Evolutionary conservation across 495 filamentous ascomycete species (phyloP).

Genomic region (Hypomontagnella submonticulosa): DNA sequence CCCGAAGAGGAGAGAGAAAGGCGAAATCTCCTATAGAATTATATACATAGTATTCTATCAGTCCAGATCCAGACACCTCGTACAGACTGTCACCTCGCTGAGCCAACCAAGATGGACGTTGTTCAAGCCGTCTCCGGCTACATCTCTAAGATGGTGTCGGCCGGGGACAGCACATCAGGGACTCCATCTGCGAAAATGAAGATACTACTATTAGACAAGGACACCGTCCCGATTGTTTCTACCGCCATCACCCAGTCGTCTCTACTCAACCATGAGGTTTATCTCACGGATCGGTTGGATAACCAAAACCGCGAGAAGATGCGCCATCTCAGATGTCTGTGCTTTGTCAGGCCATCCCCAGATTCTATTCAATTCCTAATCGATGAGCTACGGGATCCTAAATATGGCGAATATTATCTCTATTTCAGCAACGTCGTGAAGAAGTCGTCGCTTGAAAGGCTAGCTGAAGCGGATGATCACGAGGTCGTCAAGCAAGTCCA

Average conservation of each 20-base stretch:
- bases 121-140: conserved; percentile 92
- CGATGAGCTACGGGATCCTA: conserved; percentile 94
- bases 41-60: conserved; percentile 3
- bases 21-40: neutral
- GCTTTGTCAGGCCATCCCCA: conserved; percentile 90
- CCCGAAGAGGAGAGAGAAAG: neutral
- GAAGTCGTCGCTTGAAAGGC: conserved; percentile 92
- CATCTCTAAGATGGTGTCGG: conserved; percentile 95
- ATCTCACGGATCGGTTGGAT: conserved; percentile 95
- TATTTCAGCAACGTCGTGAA: conserved; percentile 98
- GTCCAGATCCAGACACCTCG: neutral
- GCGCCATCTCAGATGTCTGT: conserved; percentile 93
- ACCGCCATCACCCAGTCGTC: conserved; percentile 95
- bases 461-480: conserved; percentile 97
- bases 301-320: conserved; percentile 94
- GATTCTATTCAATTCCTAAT: conserved; percentile 93
- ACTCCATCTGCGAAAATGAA: conserved; percentile 95
- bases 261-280: conserved; percentile 96
- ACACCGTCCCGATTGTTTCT: conserved; percentile 93
- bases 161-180: conserved; percentile 77
- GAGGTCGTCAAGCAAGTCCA: conserved; percentile 93
- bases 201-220: conserved; percentile 92
- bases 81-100: conserved; percentile 14
- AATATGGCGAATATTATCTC: conserved; percentile 97
- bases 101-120: conserved; percentile 78